Evolutionary conservation across 257 asterid genomes (phyloP).

Genomic region (Nemophila menziesii): DNA sequence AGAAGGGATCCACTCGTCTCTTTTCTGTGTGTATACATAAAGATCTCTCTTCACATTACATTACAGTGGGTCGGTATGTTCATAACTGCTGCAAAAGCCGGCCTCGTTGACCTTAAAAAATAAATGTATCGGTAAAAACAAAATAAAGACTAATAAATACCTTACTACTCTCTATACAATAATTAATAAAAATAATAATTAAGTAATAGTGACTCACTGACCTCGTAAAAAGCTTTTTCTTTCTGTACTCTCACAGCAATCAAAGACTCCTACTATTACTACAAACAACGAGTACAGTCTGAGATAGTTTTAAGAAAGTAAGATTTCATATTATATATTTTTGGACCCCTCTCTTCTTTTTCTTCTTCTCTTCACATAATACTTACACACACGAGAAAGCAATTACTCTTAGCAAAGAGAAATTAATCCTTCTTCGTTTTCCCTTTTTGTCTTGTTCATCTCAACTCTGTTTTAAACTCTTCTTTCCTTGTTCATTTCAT

Average conservation of each 20-base stretch:
- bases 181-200: neutral
- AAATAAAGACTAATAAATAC: too few relatives aligned
- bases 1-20: conserved; percentile 10
- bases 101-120: conserved; percentile 61
- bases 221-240: conserved; percentile 9
- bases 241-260: neutral
- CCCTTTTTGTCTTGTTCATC: conserved; percentile 12
- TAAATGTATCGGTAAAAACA: too few relatives aligned
- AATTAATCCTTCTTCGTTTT: too few relatives aligned
- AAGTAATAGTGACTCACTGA: too few relatives aligned
- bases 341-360: neutral
- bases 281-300: neutral
- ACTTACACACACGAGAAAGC: too few relatives aligned
- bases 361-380: neutral
- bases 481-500: conserved; percentile 10
- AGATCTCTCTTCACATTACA: conserved; percentile 3
- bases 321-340: neutral
- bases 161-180: too few relatives aligned
- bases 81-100: conserved; percentile 6
- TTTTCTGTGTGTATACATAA: neutral
- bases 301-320: conserved; percentile 2
- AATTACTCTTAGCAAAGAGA: too few relatives aligned
- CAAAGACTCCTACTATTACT: neutral
- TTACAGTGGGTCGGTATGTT: neutral
- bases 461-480: conserved; percentile 7